Evolutionary conservation across 345 rosid genomes (phyloP).

Genomic region (Luvunga scandens): DNA sequence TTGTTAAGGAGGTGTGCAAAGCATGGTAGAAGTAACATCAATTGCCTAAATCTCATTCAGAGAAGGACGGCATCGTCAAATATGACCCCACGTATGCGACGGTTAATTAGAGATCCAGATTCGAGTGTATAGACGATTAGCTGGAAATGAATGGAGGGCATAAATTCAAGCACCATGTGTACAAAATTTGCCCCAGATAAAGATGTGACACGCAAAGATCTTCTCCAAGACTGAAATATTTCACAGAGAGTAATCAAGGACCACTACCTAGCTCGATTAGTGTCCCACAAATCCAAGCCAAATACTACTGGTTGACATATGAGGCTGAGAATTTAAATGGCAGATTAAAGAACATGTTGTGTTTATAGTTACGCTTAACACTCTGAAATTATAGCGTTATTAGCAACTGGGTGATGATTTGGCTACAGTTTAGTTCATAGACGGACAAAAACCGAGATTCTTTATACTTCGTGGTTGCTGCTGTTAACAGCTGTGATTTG

Average conservation of each 20-base stretch:
- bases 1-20: too few relatives aligned
- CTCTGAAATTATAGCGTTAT: background rate
- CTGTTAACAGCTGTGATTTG: too few relatives aligned
- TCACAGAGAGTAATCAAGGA: too few relatives aligned
- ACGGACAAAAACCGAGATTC: too few relatives aligned
- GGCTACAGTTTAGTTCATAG: too few relatives aligned
- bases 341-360: background rate
- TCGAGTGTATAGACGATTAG: too few relatives aligned
- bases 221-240: too few relatives aligned
- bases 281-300: background rate
- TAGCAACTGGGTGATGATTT: background rate
- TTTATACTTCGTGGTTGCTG: too few relatives aligned
- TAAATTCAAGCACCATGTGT: too few relatives aligned
- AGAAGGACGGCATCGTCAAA: background rate
- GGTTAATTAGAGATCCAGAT: too few relatives aligned
- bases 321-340: background rate
- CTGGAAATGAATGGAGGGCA: too few relatives aligned
- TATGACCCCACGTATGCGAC: too few relatives aligned
- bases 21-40: background rate
- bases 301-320: background rate
- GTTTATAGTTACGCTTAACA: background rate
- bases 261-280: background rate
- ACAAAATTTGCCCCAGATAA: background rate
- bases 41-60: background rate
- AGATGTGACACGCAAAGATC: conserved; percentile 4